A percentile compares a stretch with the other conserved stretches of the same genome.
Evolutionary conservation across 495 filamentous ascomycete species (phyloP).

Genomic region (Pyrenopolyporus hunteri): DNA sequence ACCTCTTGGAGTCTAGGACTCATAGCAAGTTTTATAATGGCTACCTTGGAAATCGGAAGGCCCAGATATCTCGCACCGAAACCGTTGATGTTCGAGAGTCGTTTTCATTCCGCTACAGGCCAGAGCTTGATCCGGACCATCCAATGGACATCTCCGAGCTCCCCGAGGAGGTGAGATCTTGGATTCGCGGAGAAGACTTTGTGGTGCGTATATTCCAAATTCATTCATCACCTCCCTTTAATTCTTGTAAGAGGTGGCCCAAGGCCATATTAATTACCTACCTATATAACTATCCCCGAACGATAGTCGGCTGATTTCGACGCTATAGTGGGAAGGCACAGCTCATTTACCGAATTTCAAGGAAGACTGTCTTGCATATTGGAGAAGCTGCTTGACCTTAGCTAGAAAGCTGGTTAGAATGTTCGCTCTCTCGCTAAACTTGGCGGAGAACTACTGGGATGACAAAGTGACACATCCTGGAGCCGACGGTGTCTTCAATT

Average conservation of each 20-base stretch:
- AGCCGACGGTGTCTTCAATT: constrained; percentile 55
- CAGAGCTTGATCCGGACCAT: constrained; percentile 53
- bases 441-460: constrained; percentile 60
- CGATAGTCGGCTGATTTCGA: background rate
- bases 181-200: constrained; percentile 52
- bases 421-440: constrained; percentile 57
- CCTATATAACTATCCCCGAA: background rate
- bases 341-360: constrained; percentile 56
- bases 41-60: constrained; percentile 38
- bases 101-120: constrained; percentile 54
- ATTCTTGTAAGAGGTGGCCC: no score
- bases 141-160: constrained; percentile 43
- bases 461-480: constrained; percentile 56
- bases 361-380: constrained; percentile 54
- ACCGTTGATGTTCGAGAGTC: constrained; percentile 49
- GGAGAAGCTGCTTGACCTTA: constrained; percentile 52
- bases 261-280: no score
- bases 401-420: constrained; percentile 55
- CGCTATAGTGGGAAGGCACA: constrained; percentile 53
- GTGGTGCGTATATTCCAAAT: constrained; percentile 33
- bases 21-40: constrained; percentile 42
- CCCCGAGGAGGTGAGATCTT: constrained; percentile 45
- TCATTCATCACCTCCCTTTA: background rate
- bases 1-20: constrained; percentile 39
- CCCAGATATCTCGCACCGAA: constrained; percentile 48